Evolutionary conservation across 2,329 filamentous ascomycete species (phyloP).

Genomic region (Pestalotiopsis fici): DNA sequence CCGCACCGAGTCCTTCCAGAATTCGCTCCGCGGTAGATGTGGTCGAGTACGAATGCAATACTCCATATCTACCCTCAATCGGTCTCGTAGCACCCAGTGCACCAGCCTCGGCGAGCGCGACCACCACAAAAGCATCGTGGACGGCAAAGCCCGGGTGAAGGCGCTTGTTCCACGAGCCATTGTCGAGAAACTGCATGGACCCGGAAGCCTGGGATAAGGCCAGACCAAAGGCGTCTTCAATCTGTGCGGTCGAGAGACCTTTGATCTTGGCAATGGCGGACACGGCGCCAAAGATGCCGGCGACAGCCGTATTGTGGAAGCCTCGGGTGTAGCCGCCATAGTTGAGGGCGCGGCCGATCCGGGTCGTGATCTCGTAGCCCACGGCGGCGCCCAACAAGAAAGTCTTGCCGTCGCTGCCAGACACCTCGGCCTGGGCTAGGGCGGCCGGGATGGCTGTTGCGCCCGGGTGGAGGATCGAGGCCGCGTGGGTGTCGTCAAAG

Average conservation of each 20-base stretch:
- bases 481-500: conserved; percentile 45
- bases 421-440: conserved; percentile 27
- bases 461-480: conserved; percentile 40
- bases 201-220: conserved; percentile 25
- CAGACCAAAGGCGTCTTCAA: conserved; percentile 24
- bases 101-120: conserved; percentile 24
- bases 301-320: conserved; percentile 28
- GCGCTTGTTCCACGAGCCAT: conserved; percentile 28
- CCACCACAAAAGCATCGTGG: conserved; percentile 25
- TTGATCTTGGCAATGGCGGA: conserved; percentile 24
- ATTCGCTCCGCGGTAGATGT: conserved; percentile 16
- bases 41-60: conserved; percentile 21
- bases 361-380: conserved; percentile 27
- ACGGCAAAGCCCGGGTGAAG: conserved; percentile 28
- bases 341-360: conserved; percentile 22
- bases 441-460: conserved; percentile 38
- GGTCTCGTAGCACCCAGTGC: conserved; percentile 21
- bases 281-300: conserved; percentile 27
- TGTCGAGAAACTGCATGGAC: conserved; percentile 30
- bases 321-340: conserved; percentile 23
- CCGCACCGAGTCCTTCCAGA: conserved; percentile 16
- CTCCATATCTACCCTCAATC: conserved; percentile 24
- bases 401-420: conserved; percentile 25
- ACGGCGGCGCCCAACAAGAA: conserved; percentile 30
- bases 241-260: conserved; percentile 15